Evolutionary conservation across 2,329 filamentous ascomycete genomes (phyloP).

Genomic region (Aschersonia sp.): DNA sequence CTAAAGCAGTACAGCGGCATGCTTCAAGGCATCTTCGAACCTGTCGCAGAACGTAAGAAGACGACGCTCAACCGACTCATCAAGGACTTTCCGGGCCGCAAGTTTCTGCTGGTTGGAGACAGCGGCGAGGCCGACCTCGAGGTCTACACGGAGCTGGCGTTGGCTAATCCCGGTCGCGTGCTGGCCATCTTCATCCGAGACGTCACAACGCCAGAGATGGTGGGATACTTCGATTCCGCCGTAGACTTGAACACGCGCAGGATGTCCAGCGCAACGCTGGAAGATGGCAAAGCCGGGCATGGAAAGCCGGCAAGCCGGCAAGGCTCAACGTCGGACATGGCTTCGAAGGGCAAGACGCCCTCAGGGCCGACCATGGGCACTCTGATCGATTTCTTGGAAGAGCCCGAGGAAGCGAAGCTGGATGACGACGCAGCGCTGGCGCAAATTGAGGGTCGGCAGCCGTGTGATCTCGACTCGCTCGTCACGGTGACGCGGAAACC

Average conservation of each 20-base stretch:
- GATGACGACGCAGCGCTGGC: slow-evolving; percentile 18
- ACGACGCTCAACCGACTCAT: slow-evolving; percentile 74
- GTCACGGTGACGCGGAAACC: slow-evolving; percentile 11
- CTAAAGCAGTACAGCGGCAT: slow-evolving; percentile 94
- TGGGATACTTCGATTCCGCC: slow-evolving; percentile 63
- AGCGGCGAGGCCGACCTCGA: slow-evolving; percentile 95
- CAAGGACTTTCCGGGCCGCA: slow-evolving; percentile 75
- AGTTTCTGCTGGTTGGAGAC: slow-evolving; percentile 85
- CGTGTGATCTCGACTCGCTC: too few species aligned
- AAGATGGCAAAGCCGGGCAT: slow-evolving; percentile 8
- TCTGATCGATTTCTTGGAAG: slow-evolving; percentile 46
- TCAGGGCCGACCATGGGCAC: slow-evolving; percentile 34
- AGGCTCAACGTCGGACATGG: slow-evolving; percentile 9
- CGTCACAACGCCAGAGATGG: slow-evolving; percentile 63
- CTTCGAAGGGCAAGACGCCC: slow-evolving; percentile 11
- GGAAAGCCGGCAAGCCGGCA: slow-evolving; percentile 11
- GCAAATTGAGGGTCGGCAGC: slow-evolving; percentile 6
- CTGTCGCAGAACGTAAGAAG: slow-evolving; percentile 89
- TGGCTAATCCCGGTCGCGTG: slow-evolving; percentile 71
- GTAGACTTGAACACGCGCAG: slow-evolving; percentile 17
- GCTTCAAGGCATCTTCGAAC: slow-evolving; percentile 96
- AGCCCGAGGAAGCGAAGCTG: slow-evolving; percentile 24
- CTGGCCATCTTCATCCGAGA: slow-evolving; percentile 88
- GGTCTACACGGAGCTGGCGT: slow-evolving; percentile 86
- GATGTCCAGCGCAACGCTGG: slow-evolving; percentile 11